Percentiles rank a stretch among this genome's conserved stretches.
Conservation (phyloP, 1,284 basidiomycete genomes). For the Somion occarium region DNA sequence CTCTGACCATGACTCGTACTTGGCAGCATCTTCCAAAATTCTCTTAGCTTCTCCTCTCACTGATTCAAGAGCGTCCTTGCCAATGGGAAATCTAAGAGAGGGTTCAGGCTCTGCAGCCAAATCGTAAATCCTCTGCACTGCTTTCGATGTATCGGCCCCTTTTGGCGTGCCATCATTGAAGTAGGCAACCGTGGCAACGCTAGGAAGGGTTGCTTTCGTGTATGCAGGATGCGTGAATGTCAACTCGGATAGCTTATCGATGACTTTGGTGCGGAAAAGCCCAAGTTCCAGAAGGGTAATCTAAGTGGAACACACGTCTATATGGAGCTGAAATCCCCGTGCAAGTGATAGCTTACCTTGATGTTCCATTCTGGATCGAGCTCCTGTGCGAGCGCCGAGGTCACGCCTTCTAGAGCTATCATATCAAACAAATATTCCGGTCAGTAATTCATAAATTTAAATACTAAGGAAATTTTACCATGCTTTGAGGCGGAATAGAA, state of each 20-base stretch:
- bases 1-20: conserved; percentile 7
- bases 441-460: background rate
- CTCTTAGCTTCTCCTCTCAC: background rate
- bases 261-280: conserved; percentile 2
- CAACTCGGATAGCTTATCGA: background rate
- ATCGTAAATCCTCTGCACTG: conserved; percentile 9
- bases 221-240: conserved; percentile 9
- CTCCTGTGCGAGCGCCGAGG: conserved; percentile 28
- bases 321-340: conserved; percentile 10
- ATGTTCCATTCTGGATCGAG: conserved; percentile 38
- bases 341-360: conserved; percentile 21
- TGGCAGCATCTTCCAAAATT: background rate
- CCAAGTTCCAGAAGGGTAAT: conserved; percentile 7
- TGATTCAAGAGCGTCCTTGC: background rate
- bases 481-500: conserved; percentile 29
- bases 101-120: conserved; percentile 3
- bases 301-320: background rate
- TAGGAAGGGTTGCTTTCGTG: conserved; percentile 1
- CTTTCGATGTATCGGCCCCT: conserved; percentile 3
- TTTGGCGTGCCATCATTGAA: background rate
- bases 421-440: background rate
- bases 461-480: conserved; percentile 16
- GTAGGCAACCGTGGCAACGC: background rate
- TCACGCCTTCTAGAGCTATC: conserved; percentile 29
- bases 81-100: conserved; percentile 4